These are phyloP conservation scores for Fragaria vesca DNA, from an alignment of 306 rosid genomes.

Conservation along the genomic window DNA sequence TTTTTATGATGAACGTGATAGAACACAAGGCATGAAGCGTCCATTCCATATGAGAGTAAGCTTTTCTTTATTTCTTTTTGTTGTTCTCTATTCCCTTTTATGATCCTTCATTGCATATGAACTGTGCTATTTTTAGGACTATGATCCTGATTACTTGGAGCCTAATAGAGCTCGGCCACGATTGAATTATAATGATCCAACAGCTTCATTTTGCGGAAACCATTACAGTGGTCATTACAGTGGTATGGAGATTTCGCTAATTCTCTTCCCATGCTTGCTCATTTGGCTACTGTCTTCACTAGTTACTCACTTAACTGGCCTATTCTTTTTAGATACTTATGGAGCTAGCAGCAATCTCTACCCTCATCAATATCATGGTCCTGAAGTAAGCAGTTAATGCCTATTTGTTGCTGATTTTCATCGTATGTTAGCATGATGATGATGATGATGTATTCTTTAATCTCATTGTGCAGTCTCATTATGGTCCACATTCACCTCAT, in stretches of 20 bases:
- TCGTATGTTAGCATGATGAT: neutral
- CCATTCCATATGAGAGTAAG: constrained; percentile 67
- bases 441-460: constrained; percentile 15
- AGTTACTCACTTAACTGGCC: neutral
- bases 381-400: constrained; percentile 54
- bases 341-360: constrained; percentile 51
- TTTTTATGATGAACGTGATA: constrained; percentile 32
- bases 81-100: constrained; percentile 19
- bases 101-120: constrained; percentile 15
- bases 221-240: constrained; percentile 54
- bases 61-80: neutral
- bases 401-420: constrained; percentile 21
- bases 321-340: constrained; percentile 38
- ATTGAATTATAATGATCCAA: constrained; percentile 58
- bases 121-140: constrained; percentile 46
- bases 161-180: constrained; percentile 63
- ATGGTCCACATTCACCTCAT: constrained; percentile 53
- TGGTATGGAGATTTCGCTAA: constrained; percentile 38
- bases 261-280: neutral
- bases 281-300: neutral
- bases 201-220: constrained; percentile 40
- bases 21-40: constrained; percentile 61
- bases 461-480: constrained; percentile 51
- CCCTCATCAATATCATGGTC: constrained; percentile 51
- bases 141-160: constrained; percentile 60